phyloP scores from a whole-genome alignment of 441 rosid genomes.

The Syzygium syzygioides region DNA sequence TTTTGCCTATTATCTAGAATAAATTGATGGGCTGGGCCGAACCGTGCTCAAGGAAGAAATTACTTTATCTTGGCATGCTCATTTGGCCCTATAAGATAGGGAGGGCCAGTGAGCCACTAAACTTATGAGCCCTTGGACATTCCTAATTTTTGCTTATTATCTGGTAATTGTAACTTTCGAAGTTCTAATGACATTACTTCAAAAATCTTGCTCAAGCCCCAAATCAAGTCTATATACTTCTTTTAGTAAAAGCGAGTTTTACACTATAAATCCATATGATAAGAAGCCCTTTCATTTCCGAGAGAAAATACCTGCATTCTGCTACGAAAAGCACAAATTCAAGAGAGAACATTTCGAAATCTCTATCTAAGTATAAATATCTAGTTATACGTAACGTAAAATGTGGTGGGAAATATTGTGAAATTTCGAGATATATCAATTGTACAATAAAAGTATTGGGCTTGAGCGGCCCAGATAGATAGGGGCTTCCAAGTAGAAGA shows the following conservation, averaged over 20 bases:
- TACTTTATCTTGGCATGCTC: not conserved
- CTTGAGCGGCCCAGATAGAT: not conserved
- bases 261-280: fast-evolving
- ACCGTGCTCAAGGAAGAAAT: not conserved
- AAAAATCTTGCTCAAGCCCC: not conserved
- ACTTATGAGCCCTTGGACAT: not conserved
- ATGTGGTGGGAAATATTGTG: not conserved
- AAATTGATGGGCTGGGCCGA: not conserved
- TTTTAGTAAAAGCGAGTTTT: not conserved
- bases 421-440: not conserved
- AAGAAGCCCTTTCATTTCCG: not conserved
- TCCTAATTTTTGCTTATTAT: not conserved
- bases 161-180: not conserved
- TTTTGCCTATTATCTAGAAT: not conserved
- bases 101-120: not conserved
- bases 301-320: not conserved
- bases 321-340: not conserved
- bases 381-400: not conserved
- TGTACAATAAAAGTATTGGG: not conserved
- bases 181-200: not conserved
- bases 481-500: not conserved
- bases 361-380: not conserved
- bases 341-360: not conserved
- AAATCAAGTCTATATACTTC: not conserved
- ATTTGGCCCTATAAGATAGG: not conserved